Conservation (phyloP, 495 filamentous ascomycete species). For the Neurospora intermedia region DNA sequence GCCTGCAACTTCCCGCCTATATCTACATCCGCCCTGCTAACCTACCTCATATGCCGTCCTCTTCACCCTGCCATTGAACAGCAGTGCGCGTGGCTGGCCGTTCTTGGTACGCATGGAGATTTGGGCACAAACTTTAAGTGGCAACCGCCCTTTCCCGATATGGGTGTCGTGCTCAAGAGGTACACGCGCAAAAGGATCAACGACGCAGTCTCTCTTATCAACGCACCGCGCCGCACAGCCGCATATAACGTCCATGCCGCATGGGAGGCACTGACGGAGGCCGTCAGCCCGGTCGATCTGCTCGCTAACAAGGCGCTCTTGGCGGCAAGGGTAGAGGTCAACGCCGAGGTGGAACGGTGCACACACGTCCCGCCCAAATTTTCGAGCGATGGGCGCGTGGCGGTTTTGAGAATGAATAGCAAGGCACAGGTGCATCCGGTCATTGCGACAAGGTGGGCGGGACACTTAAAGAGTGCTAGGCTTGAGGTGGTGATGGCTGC, state of each 20-base stretch:
- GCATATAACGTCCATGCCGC: constrained; percentile 42
- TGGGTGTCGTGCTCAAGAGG: constrained; percentile 42
- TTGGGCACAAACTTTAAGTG: constrained; percentile 47
- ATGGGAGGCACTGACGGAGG: constrained; percentile 39
- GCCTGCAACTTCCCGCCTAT: constrained; percentile 48
- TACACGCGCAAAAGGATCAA: constrained; percentile 47
- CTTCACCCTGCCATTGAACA: constrained; percentile 34
- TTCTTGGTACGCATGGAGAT: constrained; percentile 50
- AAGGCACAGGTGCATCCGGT: constrained; percentile 47
- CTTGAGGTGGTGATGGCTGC: constrained; percentile 48
- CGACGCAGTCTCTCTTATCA: constrained; percentile 44
- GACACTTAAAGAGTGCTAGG: constrained; percentile 35
- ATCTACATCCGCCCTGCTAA: constrained; percentile 44
- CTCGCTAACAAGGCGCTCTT: constrained; percentile 32
- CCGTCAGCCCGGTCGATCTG: constrained; percentile 30
- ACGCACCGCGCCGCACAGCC: constrained; percentile 46
- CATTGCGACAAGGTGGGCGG: constrained; percentile 50
- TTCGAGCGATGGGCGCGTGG: constrained; percentile 42
- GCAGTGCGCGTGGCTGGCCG: constrained; percentile 42
- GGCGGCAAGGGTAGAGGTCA: constrained; percentile 39
- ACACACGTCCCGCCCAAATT: constrained; percentile 47
- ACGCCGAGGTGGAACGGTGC: constrained; percentile 42
- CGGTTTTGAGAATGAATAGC: constrained; percentile 44
- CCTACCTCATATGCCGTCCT: constrained; percentile 43
- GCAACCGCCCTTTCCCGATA: constrained; percentile 47